Base-by-base conservation (phyloP, 2,329 filamentous ascomycete genomes). In the Penicillium sp. region DNA sequence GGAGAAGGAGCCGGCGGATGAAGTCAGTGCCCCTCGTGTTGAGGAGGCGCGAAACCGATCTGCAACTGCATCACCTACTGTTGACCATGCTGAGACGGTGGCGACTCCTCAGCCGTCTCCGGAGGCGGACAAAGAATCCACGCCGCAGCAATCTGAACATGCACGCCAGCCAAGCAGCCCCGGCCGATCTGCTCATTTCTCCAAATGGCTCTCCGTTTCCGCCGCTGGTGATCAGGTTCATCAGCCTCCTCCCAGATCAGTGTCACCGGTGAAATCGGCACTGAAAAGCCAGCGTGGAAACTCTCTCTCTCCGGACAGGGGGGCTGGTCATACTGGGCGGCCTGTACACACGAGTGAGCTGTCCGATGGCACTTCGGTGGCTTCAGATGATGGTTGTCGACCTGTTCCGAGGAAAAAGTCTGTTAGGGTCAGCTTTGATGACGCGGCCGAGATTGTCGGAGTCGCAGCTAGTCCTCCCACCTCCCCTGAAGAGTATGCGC, bases 401-500 rank as follows among this genome's bases (percentile, higher is more conserved):
- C 38, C 68, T 15, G 67, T 62, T 18, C 73, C 73, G 54, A 81
- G 77, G 58, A 85, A 80, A 68, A 83, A 80, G 64, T 70, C 70
- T 28, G 76, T 76, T 3, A 76, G 83, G 48, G 83, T 86, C 47
- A 96, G 90, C 72, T 96, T 86, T 59, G 83, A 85, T 51, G 82
- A 84, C 41, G 77, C 79, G 43, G 72, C 79, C 4, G 74, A 79
- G 49, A 64, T 80, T 24, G 74, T 81, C 26, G 78, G 76, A 18
- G 66, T 75, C 16, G 69, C 72, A 26, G 70, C 72, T 8, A 75
- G 71, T 31, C 70, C 73, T 45, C 69, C 72, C 28, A 72, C 70
- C 6, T 74, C 72, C 5, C 72, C 70, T 1, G 74, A 76, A 36
- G 71, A 74, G 15, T 63, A 66, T 36, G 51, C 65, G 4, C 64